These are phyloP conservation scores for Lunularia cruciata DNA, from an alignment of 225 moss, liverwort and hornwort genomes.

Conservation along the genomic window DNA sequence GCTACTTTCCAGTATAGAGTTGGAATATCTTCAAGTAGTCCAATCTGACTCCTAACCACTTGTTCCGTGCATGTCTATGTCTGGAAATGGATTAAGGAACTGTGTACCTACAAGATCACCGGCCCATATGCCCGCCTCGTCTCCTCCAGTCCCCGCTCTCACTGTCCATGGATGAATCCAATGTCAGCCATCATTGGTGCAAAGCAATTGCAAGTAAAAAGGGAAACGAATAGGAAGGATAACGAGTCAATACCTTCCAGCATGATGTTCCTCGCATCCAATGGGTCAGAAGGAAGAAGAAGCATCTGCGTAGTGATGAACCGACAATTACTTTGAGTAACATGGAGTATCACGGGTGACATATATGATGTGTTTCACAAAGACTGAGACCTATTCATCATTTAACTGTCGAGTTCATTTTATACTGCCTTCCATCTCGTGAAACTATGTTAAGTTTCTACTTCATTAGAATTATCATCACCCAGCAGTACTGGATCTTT, in stretches of 20 bases:
- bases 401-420: too few species aligned
- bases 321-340: background rate
- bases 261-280: conserved; percentile 93
- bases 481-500: too few species aligned
- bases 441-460: too few species aligned
- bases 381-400: too few species aligned
- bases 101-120: conserved; percentile 95
- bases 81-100: conserved; percentile 44
- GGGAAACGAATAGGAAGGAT: background rate
- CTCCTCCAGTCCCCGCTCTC: conserved; percentile 97
- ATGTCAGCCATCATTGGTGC: background rate
- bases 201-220: background rate
- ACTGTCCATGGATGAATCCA: conserved; percentile 48
- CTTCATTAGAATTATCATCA: too few species aligned
- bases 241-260: conserved; percentile 66
- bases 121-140: conserved; percentile 99
- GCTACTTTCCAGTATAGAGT: background rate
- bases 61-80: background rate
- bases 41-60: background rate
- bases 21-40: too few species aligned
- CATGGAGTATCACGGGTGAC: background rate
- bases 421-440: too few species aligned
- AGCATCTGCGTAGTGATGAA: conserved; percentile 52
- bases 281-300: conserved; percentile 78
- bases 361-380: too few species aligned